Base-by-base conservation (phyloP, 768 basidiomycete genomes). In the Wakefieldia striispora region DNA sequence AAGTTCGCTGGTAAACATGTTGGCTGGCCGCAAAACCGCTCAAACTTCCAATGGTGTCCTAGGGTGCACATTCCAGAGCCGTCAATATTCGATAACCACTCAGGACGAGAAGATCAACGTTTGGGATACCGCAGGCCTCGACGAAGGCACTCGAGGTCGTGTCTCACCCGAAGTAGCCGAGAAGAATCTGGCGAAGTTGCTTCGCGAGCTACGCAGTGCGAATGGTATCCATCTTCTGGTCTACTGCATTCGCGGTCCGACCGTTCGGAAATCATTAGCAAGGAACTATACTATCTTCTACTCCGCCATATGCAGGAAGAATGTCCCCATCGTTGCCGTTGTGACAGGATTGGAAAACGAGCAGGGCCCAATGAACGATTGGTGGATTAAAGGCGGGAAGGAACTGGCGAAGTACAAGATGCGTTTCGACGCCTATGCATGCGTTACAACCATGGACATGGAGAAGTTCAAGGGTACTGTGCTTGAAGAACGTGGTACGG, bases 1-100 rank as follows among this genome's bases (percentile, higher is more conserved):
- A 55, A 77, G 75, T 49, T 72, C 72, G 3, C 51, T 77, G 2
- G 58, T 77, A 41, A 77, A 76, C 57, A 66, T 77, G 69, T 53
- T 77, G 17, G 57, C 58, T 24, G 68, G 66, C 23, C 14, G 40
- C 5, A 51, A 65, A 11, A 50, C 47, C 1, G 75, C 74, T 1
- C 26, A 48, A 6, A 65, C 65, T 4, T 72, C 72, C 6, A 62
- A 55, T 35, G 54, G 61, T 9, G 67, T 58, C 7, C 47, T 50
- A 0, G 70, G 74, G 4, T 72, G 68, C 56, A 77, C 76, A 1
- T 69, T 75, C 29, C 40, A 63, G 20, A 65, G 53, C 43, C 52
- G 41, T 10, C 47, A 38, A 1, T 66, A 74, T 46, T 8, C 42
- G 3, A 52, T 66, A 34, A 35, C 10, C 24, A 45, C 72, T 35